These are phyloP conservation scores for Neurospora tetraspora DNA, from an alignment of 495 filamentous ascomycete genomes.

Conservation along the genomic window DNA sequence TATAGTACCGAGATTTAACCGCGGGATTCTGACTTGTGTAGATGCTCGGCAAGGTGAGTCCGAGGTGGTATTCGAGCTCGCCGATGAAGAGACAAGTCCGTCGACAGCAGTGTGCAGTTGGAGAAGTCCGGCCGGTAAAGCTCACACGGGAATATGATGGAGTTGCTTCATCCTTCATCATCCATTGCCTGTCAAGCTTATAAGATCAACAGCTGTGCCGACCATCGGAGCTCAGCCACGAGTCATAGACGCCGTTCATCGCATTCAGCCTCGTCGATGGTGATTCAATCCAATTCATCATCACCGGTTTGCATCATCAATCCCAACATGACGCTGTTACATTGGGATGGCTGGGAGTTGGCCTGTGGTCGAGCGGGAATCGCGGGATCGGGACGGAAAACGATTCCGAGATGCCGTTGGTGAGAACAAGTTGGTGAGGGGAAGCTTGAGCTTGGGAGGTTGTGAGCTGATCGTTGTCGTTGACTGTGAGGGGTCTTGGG, in stretches of 20 bases:
- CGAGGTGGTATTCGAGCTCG: not conserved
- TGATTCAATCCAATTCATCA: not conserved
- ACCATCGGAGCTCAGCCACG: not conserved
- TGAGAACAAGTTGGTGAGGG: not conserved
- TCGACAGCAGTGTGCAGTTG: not conserved
- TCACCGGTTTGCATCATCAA: not conserved
- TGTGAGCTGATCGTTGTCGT: not conserved
- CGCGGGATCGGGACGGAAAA: not conserved
- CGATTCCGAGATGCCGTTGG: not conserved
- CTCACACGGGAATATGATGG: not conserved
- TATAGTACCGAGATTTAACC: not conserved
- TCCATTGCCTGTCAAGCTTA: not conserved
- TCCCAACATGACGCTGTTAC: not conserved
- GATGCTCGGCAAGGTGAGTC: not conserved
- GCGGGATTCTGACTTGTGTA: not conserved
- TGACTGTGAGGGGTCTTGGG: not conserved
- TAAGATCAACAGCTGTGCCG: not conserved
- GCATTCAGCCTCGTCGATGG: not conserved
- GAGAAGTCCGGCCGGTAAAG: conserved; percentile 11
- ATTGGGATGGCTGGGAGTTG: not conserved
- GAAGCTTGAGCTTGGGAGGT: not conserved
- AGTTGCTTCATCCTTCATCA: conserved; percentile 4
- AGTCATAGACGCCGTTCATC: not conserved
- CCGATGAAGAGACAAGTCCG: not conserved
- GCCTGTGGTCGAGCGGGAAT: not conserved